Conservation (phyloP, 768 basidiomycete genomes). For the Mycena galericulata region DNA sequence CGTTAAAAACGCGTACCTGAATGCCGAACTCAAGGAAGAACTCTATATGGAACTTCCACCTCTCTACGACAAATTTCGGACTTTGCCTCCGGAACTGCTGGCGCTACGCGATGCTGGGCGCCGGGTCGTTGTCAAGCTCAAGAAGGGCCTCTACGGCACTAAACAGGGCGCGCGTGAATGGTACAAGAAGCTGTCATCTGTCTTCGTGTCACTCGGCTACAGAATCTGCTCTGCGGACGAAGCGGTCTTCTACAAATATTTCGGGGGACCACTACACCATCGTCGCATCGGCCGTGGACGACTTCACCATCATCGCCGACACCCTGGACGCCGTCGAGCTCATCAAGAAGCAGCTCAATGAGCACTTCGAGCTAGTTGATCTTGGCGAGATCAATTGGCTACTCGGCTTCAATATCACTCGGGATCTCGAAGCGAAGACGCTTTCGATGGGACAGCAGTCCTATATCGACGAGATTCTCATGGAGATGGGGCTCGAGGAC, state of each 20-base stretch:
- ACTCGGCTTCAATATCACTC: conserved; percentile 40
- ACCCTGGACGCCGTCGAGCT: conserved; percentile 35
- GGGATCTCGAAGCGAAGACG: conserved; percentile 31
- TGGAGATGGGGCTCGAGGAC: conserved; percentile 33
- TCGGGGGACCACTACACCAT: conserved; percentile 23
- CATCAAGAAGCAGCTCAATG: conserved; percentile 24
- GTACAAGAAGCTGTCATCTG: conserved; percentile 36
- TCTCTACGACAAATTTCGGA: conserved; percentile 32
- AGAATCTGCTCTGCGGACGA: conserved; percentile 19
- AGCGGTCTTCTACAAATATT: conserved; percentile 31
- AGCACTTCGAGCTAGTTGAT: conserved; percentile 39
- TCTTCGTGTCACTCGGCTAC: conserved; percentile 20
- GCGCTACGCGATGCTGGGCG: conserved; percentile 53
- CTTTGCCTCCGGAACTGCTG: conserved; percentile 30
- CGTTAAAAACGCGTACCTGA: too few species aligned
- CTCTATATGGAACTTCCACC: conserved; percentile 44
- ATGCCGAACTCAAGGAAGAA: conserved; percentile 38
- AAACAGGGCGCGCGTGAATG: conserved; percentile 47
- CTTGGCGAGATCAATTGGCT: conserved; percentile 42
- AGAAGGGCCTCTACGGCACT: conserved; percentile 12
- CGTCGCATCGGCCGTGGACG: conserved; percentile 33
- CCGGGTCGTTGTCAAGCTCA: conserved; percentile 24
- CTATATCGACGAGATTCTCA: conserved; percentile 39
- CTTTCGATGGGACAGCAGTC: conserved; percentile 41
- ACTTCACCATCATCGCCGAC: conserved; percentile 40